A percentile compares a stretch with the other conserved stretches of the same genome.
These are phyloP conservation scores for Toxoplasma gondii DNA, from an alignment of 169 alveolate species.

Conservation along the genomic window DNA sequence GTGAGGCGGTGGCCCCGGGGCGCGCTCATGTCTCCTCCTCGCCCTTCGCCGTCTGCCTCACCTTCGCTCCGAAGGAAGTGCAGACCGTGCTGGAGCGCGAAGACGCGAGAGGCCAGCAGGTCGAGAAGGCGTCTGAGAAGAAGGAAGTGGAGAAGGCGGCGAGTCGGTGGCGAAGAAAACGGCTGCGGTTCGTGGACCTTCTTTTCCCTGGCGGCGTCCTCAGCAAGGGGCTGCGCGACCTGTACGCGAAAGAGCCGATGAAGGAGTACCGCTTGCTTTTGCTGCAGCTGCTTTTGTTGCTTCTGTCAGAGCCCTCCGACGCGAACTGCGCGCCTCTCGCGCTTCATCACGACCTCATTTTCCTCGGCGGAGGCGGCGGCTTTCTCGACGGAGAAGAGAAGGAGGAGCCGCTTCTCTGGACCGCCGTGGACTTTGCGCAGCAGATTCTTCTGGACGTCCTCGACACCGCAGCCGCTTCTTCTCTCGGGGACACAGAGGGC, in stretches of 20 bases:
- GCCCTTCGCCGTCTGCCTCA: conserved; percentile 23
- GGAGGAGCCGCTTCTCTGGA: conserved; percentile 24
- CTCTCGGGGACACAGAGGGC: background rate
- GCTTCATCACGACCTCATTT: background rate
- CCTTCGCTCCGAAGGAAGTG: background rate
- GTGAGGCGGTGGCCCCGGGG: background rate
- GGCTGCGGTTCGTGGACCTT: background rate
- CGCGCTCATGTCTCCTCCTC: background rate
- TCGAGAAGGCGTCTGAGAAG: background rate
- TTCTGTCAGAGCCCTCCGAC: background rate
- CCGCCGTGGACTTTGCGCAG: background rate
- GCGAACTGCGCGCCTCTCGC: background rate
- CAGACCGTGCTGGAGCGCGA: background rate
- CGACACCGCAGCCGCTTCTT: background rate
- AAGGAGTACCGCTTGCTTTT: conserved; percentile 22
- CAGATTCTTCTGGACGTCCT: background rate
- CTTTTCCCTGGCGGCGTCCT: background rate
- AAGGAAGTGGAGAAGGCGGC: background rate
- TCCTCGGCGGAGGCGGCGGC: conserved; percentile 29
- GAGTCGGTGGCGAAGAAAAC: background rate
- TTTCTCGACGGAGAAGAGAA: background rate
- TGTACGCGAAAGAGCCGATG: conserved; percentile 34
- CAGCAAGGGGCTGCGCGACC: background rate
- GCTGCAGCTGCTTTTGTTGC: conserved; percentile 26
- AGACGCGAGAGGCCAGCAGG: background rate